Evolutionary conservation across 306 rosid species (phyloP).

Genomic region (Hippophae tibetana): DNA sequence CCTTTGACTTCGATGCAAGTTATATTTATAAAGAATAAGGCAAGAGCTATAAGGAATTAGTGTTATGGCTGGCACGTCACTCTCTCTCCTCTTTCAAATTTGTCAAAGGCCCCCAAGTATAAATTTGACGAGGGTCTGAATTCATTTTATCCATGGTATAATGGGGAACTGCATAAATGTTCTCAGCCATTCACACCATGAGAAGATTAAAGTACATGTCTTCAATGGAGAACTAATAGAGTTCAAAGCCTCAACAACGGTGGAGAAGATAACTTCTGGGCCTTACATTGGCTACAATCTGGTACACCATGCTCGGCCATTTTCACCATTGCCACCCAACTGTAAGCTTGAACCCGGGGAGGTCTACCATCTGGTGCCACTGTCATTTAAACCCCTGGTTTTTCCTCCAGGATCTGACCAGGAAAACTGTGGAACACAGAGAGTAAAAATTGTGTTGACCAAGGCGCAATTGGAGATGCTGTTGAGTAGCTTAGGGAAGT

Average conservation of each 20-base stretch:
- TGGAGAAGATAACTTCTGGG: constrained; percentile 20
- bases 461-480: constrained; percentile 40
- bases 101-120: constrained; percentile 20
- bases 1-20: constrained; percentile 4
- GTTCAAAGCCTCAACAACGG: constrained; percentile 16
- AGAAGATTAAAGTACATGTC: constrained; percentile 19
- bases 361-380: constrained; percentile 30
- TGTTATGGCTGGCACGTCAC: constrained; percentile 41
- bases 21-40: background rate
- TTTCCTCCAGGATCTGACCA: constrained; percentile 15
- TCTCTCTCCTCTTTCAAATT: constrained; percentile 13
- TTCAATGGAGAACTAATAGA: constrained; percentile 22
- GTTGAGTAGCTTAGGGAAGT: constrained; percentile 30
- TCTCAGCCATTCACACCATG: constrained; percentile 16
- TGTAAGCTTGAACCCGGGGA: constrained; percentile 30
- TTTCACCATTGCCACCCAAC: constrained; percentile 12
- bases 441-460: constrained; percentile 54
- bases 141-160: constrained; percentile 18
- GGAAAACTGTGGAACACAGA: constrained; percentile 20
- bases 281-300: constrained; percentile 10
- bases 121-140: constrained; percentile 20
- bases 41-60: constrained; percentile 14
- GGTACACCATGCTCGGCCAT: constrained; percentile 11
- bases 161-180: constrained; percentile 54
- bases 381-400: constrained; percentile 17